Percentiles rank a stretch among this genome's conserved stretches.
Conservation (phyloP, 2,329 filamentous ascomycete genomes). For the Basipetospora chlamydospora region DNA sequence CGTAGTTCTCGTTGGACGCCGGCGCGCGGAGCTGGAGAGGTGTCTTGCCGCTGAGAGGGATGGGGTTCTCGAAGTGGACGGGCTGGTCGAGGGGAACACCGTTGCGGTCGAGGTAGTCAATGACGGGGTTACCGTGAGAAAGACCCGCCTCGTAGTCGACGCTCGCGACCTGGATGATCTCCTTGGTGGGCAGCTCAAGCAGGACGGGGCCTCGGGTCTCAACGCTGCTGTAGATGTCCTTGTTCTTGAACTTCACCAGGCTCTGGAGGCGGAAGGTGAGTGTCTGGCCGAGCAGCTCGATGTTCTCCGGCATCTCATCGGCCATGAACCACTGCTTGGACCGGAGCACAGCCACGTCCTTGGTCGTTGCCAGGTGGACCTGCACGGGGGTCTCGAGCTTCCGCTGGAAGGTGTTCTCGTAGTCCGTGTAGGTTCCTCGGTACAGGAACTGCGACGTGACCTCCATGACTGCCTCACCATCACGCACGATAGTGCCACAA, state of each 20-base stretch:
- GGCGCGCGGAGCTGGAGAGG: slow-evolving; percentile 81
- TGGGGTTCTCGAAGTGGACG: slow-evolving; percentile 92
- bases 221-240: slow-evolving; percentile 77
- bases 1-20: slow-evolving; percentile 94
- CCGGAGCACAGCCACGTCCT: slow-evolving; percentile 83
- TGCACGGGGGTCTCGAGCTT: slow-evolving; percentile 94
- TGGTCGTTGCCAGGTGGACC: slow-evolving; percentile 70
- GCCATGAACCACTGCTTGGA: slow-evolving; percentile 97
- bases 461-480: slow-evolving; percentile 83
- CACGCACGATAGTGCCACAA: slow-evolving; percentile 85
- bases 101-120: slow-evolving; percentile 87
- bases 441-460: slow-evolving; percentile 98
- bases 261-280: slow-evolving; percentile 92
- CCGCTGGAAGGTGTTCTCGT: slow-evolving; percentile 95
- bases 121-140: slow-evolving; percentile 90
- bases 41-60: slow-evolving; percentile 84
- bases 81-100: slow-evolving; percentile 91
- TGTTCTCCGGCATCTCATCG: slow-evolving; percentile 53
- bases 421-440: slow-evolving; percentile 83
- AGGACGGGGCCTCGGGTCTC: slow-evolving; percentile 87
- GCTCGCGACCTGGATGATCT: slow-evolving; percentile 92
- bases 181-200: slow-evolving; percentile 88
- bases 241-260: slow-evolving; percentile 87
- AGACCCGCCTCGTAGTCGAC: slow-evolving; percentile 86
- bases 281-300: slow-evolving; percentile 83